A percentile compares a stretch with the other conserved stretches of the same genome.
phyloP scores from a whole-genome alignment of 83 land plant genomes.

The Picea abies region DNA sequence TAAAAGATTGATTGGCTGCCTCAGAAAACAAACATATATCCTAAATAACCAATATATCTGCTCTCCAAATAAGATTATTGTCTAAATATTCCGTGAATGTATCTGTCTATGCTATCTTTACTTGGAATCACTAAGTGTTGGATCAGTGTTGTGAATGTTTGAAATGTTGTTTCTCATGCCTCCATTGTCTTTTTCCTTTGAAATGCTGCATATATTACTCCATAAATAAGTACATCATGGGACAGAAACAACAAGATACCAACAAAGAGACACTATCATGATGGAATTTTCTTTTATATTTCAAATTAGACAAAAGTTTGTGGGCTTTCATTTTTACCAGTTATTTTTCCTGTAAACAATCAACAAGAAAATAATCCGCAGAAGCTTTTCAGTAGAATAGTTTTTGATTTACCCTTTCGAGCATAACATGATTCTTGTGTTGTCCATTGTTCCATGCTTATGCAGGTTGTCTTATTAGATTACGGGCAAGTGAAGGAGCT shows the following conservation, averaged over 20 bases:
- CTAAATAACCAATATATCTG: not conserved
- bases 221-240: too few species aligned
- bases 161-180: too few species aligned
- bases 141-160: not conserved
- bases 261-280: too few species aligned
- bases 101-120: slow-evolving; percentile 3
- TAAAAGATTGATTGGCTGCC: not conserved
- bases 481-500: slow-evolving; percentile 98
- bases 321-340: too few species aligned
- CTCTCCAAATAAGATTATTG: not conserved
- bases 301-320: too few species aligned
- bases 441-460: not conserved
- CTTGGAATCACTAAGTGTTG: too few species aligned
- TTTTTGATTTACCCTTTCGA: not conserved
- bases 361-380: not conserved
- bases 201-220: too few species aligned
- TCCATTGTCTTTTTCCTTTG: too few species aligned
- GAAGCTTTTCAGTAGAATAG: not conserved
- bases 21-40: not conserved
- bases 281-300: too few species aligned
- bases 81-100: not conserved
- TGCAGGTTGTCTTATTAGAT: slow-evolving; percentile 89
- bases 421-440: not conserved
- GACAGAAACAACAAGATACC: too few species aligned
- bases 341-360: not conserved